A percentile compares a stretch with the other conserved stretches of the same genome.
Evolutionary conservation across 352 stramenopile genomes (phyloP).

Genomic region (Phytophthora boehmeriae): DNA sequence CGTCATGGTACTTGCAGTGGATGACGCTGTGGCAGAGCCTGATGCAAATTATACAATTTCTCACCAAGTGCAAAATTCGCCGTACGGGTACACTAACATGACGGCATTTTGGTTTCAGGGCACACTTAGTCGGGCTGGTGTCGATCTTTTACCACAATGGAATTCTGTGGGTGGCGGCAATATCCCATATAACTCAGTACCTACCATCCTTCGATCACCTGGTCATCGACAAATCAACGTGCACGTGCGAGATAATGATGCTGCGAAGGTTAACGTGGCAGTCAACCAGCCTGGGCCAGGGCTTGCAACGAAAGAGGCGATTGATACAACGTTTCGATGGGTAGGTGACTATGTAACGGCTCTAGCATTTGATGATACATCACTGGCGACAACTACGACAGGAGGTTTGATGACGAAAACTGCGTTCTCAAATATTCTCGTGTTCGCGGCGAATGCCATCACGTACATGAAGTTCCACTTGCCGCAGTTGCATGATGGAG

Average conservation of each 20-base stretch:
- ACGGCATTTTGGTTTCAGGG: slow-evolving; percentile 68
- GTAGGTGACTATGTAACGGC: slow-evolving; percentile 57
- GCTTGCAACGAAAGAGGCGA: slow-evolving; percentile 46
- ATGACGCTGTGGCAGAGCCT: slow-evolving; percentile 52
- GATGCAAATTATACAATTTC: slow-evolving; percentile 46
- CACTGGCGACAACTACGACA: slow-evolving; percentile 25
- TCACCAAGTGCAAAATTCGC: slow-evolving; percentile 58
- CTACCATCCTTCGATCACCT: slow-evolving; percentile 54
- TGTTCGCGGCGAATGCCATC: slow-evolving; percentile 47
- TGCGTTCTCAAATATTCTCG: slow-evolving; percentile 47
- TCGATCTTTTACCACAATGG: slow-evolving; percentile 34
- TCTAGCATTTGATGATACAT: slow-evolving; percentile 66
- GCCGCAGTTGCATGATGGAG: slow-evolving; percentile 51
- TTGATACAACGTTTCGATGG: slow-evolving; percentile 46
- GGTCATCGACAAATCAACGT: slow-evolving; percentile 56
- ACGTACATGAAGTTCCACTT: slow-evolving; percentile 80
- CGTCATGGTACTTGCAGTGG: slow-evolving; percentile 50
- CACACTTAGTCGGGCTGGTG: slow-evolving; percentile 21
- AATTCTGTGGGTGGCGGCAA: slow-evolving; percentile 9
- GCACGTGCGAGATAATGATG: slow-evolving; percentile 54
- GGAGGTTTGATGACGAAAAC: slow-evolving; percentile 7
- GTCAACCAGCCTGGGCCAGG: slow-evolving; percentile 44
- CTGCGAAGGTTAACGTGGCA: slow-evolving; percentile 42
- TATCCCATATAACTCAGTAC: slow-evolving; percentile 72
- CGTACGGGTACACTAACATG: slow-evolving; percentile 47